These are phyloP conservation scores for Jaminaea rosea DNA, from an alignment of 1,284 basidiomycete species.

Conservation along the genomic window DNA sequence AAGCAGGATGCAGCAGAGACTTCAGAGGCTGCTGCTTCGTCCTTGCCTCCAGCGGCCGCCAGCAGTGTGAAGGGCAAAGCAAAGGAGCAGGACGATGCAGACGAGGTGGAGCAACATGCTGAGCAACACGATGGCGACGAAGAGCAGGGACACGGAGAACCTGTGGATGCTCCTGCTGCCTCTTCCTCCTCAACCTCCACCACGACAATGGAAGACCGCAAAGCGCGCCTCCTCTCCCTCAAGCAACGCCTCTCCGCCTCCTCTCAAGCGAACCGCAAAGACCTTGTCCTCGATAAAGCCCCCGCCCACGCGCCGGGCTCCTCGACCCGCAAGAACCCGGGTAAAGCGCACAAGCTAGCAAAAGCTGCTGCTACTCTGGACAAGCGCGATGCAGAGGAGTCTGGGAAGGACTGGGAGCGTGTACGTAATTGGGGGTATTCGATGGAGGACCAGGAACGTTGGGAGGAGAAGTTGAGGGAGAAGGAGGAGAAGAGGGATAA, in stretches of 20 bases:
- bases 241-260: conserved; percentile 10
- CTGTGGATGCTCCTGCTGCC: too few relatives aligned
- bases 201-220: too few relatives aligned
- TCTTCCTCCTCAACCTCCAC: too few relatives aligned
- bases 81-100: neutral
- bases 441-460: conserved; percentile 84
- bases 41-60: too few relatives aligned
- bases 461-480: conserved; percentile 76
- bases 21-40: too few relatives aligned
- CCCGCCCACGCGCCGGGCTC: neutral
- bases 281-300: conserved; percentile 13
- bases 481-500: conserved; percentile 69
- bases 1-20: too few relatives aligned
- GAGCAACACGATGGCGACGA: neutral
- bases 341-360: conserved; percentile 25
- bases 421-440: conserved; percentile 87
- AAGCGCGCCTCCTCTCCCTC: neutral
- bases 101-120: neutral
- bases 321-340: too few relatives aligned
- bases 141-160: neutral
- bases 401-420: conserved; percentile 63
- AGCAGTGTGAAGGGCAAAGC: neutral
- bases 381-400: conserved; percentile 77
- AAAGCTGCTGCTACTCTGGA: conserved; percentile 75
- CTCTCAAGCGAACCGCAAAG: conserved; percentile 26